Conservation (phyloP, 306 rosid genomes). For the Cyamopsis tetragonoloba region DNA sequence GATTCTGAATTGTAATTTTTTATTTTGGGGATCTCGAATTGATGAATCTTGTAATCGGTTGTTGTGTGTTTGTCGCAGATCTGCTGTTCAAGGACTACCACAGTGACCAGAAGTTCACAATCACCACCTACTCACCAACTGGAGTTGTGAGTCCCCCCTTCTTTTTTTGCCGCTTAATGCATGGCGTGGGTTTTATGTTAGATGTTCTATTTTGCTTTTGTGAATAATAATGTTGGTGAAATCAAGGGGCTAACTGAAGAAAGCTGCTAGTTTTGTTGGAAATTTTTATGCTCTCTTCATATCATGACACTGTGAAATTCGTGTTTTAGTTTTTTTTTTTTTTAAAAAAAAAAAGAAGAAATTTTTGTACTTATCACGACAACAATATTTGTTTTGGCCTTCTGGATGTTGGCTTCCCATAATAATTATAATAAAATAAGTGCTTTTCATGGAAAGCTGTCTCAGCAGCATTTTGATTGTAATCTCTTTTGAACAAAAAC, state of each 20-base stretch:
- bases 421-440: background rate
- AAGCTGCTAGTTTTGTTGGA: background rate
- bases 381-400: background rate
- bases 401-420: background rate
- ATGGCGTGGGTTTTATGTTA: background rate
- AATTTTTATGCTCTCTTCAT: background rate
- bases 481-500: background rate
- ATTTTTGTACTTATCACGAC: background rate
- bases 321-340: background rate
- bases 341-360: no score
- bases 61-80: slow-evolving; percentile 38
- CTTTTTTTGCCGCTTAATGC: background rate
- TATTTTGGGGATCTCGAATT: background rate
- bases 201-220: background rate
- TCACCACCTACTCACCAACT: slow-evolving; percentile 85
- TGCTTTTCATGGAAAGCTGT: background rate
- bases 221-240: background rate
- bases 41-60: slow-evolving; percentile 26
- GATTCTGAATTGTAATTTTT: background rate
- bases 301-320: background rate
- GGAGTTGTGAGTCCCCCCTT: slow-evolving; percentile 62
- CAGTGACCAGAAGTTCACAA: slow-evolving; percentile 84
- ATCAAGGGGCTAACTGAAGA: background rate
- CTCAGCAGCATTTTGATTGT: background rate
- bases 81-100: slow-evolving; percentile 87